Conservation (phyloP, 1,284 basidiomycete genomes). For the Coniophora puteana region DNA sequence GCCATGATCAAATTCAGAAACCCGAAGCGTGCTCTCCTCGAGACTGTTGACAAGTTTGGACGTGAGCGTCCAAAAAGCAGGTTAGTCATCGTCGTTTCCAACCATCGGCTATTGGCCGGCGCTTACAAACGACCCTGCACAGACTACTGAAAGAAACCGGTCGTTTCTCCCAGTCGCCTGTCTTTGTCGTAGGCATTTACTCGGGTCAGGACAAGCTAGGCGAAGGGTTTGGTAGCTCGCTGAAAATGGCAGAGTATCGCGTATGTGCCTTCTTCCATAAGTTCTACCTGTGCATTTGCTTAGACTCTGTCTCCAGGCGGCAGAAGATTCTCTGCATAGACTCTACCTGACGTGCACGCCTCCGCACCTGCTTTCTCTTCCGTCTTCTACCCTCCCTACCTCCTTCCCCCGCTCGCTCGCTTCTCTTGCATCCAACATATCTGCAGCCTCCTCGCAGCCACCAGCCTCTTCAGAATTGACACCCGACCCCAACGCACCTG, state of each 20-base stretch:
- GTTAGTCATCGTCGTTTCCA: conserved; percentile 33
- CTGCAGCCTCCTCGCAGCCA: conserved; percentile 17
- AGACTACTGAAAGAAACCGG: conserved; percentile 93
- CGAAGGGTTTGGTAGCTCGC: conserved; percentile 91
- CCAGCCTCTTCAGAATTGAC: too few relatives aligned
- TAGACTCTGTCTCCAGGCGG: conserved; percentile 49
- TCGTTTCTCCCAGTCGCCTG: conserved; percentile 81
- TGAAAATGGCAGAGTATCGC: conserved; percentile 95
- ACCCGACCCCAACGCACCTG: conserved; percentile 30
- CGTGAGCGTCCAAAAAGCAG: conserved; percentile 74
- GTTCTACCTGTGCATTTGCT: background rate
- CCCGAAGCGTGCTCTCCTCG: conserved; percentile 76
- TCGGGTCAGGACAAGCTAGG: conserved; percentile 89
- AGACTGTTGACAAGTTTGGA: conserved; percentile 76
- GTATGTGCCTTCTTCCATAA: conserved; percentile 40
- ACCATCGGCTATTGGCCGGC: background rate
- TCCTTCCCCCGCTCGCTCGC: conserved; percentile 40
- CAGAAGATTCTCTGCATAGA: conserved; percentile 79
- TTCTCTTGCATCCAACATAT: conserved; percentile 17
- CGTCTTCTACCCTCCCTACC: conserved; percentile 68
- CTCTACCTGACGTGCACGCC: conserved; percentile 79
- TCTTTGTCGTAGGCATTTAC: conserved; percentile 93
- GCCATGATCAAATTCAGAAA: conserved; percentile 87
- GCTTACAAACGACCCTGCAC: conserved; percentile 12
- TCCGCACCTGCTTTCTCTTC: conserved; percentile 58